These are phyloP conservation scores for Corynespora cassiicola DNA, from an alignment of 2,329 filamentous ascomycete species.

Conservation along the genomic window DNA sequence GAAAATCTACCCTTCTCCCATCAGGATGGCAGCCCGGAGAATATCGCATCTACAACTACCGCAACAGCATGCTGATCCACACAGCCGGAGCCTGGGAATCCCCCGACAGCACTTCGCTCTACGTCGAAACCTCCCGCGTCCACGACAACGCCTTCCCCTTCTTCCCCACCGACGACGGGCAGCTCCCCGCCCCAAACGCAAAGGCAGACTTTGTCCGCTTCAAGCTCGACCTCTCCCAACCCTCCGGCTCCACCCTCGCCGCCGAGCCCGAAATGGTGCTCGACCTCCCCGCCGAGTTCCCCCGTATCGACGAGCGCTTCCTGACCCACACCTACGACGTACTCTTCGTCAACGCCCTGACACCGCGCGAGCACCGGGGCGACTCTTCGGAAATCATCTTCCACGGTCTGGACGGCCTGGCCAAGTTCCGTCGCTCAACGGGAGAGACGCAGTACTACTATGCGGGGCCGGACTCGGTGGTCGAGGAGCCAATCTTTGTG, in stretches of 20 bases:
- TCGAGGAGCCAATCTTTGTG: conserved; percentile 60
- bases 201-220: conserved; percentile 47
- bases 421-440: conserved; percentile 16
- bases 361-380: neutral
- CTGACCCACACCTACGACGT: conserved; percentile 36
- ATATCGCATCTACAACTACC: conserved; percentile 14
- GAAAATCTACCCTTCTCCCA: neutral
- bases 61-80: conserved; percentile 42
- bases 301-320: conserved; percentile 51
- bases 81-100: conserved; percentile 47
- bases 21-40: conserved; percentile 15
- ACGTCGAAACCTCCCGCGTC: conserved; percentile 35
- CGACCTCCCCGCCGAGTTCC: conserved; percentile 46
- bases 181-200: conserved; percentile 32
- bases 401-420: conserved; percentile 17
- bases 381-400: conserved; percentile 13
- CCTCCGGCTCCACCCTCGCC: conserved; percentile 17
- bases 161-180: conserved; percentile 38
- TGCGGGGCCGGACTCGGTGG: conserved; percentile 41
- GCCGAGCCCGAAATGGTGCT: conserved; percentile 38
- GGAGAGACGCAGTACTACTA: conserved; percentile 32
- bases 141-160: conserved; percentile 44
- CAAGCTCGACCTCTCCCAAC: conserved; percentile 36
- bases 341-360: conserved; percentile 28
- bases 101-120: conserved; percentile 28